A percentile compares a stretch with the other conserved stretches of the same genome.
Evolutionary conservation across 2,329 filamentous ascomycete species (phyloP).

Genomic region (Pestalotiopsis sp.): DNA sequence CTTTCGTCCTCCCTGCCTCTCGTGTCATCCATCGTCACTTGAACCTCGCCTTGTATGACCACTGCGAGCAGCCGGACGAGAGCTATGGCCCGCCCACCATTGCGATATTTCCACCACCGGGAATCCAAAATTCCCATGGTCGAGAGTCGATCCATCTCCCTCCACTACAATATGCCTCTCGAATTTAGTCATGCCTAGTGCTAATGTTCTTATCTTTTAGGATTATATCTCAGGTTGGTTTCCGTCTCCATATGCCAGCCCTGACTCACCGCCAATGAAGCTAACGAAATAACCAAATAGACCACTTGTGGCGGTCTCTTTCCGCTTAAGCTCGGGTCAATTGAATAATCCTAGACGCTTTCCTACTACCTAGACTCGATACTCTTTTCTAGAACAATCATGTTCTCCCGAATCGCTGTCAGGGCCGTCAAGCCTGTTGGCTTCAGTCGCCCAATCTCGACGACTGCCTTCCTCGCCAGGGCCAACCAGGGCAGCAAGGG

Average conservation of each 20-base stretch:
- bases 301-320: slow-evolving; percentile 55
- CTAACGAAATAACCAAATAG: slow-evolving; percentile 38
- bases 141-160: neutral
- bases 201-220: slow-evolving; percentile 49
- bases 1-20: slow-evolving; percentile 13
- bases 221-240: slow-evolving; percentile 75
- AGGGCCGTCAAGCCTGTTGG: slow-evolving; percentile 54
- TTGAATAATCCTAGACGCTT: slow-evolving; percentile 29
- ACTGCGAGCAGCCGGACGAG: neutral
- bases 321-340: slow-evolving; percentile 41
- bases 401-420: slow-evolving; percentile 60
- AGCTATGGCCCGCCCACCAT: slow-evolving; percentile 1
- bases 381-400: slow-evolving; percentile 35
- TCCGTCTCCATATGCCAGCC: slow-evolving; percentile 18
- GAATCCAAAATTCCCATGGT: neutral
- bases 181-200: slow-evolving; percentile 21
- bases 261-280: slow-evolving; percentile 43
- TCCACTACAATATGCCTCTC: neutral
- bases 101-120: neutral
- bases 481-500: slow-evolving; percentile 70
- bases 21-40: neutral
- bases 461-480: slow-evolving; percentile 35
- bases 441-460: slow-evolving; percentile 41
- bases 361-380: slow-evolving; percentile 19
- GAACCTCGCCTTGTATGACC: neutral